Conservation (phyloP, 768 basidiomycete genomes). For the Mrakia hoshinonis region DNA sequence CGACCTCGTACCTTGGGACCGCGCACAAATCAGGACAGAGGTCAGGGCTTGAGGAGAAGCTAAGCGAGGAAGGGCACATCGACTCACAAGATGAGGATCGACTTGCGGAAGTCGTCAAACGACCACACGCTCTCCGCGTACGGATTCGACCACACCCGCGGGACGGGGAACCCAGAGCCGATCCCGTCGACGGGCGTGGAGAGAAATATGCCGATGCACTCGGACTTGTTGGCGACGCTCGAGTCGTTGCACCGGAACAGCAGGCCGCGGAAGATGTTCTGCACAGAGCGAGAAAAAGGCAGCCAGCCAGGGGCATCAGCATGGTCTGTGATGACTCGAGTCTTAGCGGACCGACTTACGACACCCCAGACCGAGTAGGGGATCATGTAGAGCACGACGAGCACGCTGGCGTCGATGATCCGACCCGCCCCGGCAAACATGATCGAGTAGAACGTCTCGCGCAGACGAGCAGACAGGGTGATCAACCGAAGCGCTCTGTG, state of each 20-base stretch:
- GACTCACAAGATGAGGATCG: slow-evolving; percentile 83
- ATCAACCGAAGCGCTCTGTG: slow-evolving; percentile 81
- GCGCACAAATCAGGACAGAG: too few relatives aligned
- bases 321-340: too few relatives aligned
- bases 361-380: slow-evolving; percentile 83
- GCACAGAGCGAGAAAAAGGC: slow-evolving; percentile 24
- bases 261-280: slow-evolving; percentile 80
- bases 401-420: slow-evolving; percentile 79
- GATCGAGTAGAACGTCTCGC: slow-evolving; percentile 70
- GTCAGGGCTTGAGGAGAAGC: too few relatives aligned
- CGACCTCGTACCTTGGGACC: slow-evolving; percentile 94
- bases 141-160: slow-evolving; percentile 83
- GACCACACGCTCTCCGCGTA: neutral
- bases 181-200: slow-evolving; percentile 49
- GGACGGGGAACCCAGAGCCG: slow-evolving; percentile 56
- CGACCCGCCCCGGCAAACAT: slow-evolving; percentile 76
- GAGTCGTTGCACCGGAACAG: slow-evolving; percentile 78
- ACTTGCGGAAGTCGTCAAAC: slow-evolving; percentile 40
- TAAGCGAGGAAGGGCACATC: too few relatives aligned
- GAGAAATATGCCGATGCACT: slow-evolving; percentile 68
- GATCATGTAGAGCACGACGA: slow-evolving; percentile 84
- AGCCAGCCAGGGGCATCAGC: neutral
- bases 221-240: slow-evolving; percentile 45
- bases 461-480: slow-evolving; percentile 76
- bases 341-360: neutral